Evolutionary conservation across 2,329 filamentous ascomycete genomes (phyloP), one percentile per base, ranked within the genome.

Genomic region (Colletotrichum sp.): DNA sequence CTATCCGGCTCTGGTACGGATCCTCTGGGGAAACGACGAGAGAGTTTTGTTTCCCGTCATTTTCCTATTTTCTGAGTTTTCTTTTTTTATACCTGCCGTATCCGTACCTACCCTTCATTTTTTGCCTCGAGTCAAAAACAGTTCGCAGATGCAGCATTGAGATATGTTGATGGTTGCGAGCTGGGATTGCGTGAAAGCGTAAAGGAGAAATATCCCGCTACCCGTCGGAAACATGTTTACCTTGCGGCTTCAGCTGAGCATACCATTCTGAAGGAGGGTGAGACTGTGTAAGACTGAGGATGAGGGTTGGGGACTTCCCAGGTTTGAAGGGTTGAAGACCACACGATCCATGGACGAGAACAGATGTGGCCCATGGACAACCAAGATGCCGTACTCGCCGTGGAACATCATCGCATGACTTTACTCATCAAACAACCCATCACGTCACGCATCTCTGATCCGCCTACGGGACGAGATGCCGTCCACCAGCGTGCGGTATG

Each of bases 401-500:
- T 62, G 44, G 32, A 60, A 49, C n/a, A 66, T 44, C 63, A 62
- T 75, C 55, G 71, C 71, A 77, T 67, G 60, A 70, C 44, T 65
- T 66, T 57, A 52, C 55, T 69, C 44, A 34, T 63, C 72, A 76
- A 76, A 69, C 72, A 57, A 15, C 26, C 28, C 26, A 75, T 74
- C 71, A 75, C 66, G 64, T 67, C 66, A 71, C 62, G 16, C 75
- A 49, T 75, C 21, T n/a, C 30, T 52, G 57, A 39, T 36, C 26
- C 24, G 24, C 34, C 16, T 49, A 66, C 64, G 32, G 66, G 49
- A 36, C 1, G 66, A 60, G 55, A 69, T 44, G 60, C 66, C 66
- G 52, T 60, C 10, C 24, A 13, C 44, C 39, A 44, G 10, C 32
- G n/a, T 34, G 32, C 66, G 52, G 66, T 39, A 30, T 59, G 30